A percentile compares a stretch with the other conserved stretches of the same genome.
Conservation (phyloP, 1,284 basidiomycete genomes). For the Ceratobasidium sp. region DNA sequence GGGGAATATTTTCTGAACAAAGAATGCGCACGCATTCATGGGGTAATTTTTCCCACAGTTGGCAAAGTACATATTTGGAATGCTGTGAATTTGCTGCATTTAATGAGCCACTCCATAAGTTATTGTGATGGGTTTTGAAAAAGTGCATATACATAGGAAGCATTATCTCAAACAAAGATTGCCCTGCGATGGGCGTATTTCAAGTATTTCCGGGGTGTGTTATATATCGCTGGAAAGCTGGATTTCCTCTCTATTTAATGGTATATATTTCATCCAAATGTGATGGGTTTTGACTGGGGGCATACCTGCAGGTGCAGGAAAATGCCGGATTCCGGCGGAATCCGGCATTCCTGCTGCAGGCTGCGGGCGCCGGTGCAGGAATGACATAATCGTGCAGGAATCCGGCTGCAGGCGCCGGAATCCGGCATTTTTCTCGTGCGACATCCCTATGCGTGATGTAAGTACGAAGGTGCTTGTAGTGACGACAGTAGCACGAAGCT, state of each 20-base stretch:
- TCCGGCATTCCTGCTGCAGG: too few relatives aligned
- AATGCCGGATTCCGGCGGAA: too few relatives aligned
- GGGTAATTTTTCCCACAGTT: neutral
- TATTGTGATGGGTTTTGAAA: neutral
- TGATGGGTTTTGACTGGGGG: neutral
- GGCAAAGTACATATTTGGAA: neutral
- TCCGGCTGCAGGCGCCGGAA: slow-evolving; percentile 47
- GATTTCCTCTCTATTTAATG: neutral
- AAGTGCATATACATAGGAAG: too few relatives aligned
- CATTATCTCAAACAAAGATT: too few relatives aligned
- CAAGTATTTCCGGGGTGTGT: neutral
- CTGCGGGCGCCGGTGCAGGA: too few relatives aligned
- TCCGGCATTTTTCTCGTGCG: too few relatives aligned
- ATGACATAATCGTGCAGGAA: slow-evolving; percentile 4
- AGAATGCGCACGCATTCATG: neutral
- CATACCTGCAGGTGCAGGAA: too few relatives aligned
- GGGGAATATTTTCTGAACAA: neutral
- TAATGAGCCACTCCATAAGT: neutral
- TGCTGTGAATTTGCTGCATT: neutral
- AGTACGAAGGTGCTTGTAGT: slow-evolving; percentile 32
- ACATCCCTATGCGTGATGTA: neutral
- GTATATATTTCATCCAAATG: neutral
- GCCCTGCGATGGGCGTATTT: too few relatives aligned
- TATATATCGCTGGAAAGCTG: neutral
- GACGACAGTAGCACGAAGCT: slow-evolving; percentile 49